Base-by-base conservation (phyloP, 306 rosid genomes). In the Rubus parviflorus region DNA sequence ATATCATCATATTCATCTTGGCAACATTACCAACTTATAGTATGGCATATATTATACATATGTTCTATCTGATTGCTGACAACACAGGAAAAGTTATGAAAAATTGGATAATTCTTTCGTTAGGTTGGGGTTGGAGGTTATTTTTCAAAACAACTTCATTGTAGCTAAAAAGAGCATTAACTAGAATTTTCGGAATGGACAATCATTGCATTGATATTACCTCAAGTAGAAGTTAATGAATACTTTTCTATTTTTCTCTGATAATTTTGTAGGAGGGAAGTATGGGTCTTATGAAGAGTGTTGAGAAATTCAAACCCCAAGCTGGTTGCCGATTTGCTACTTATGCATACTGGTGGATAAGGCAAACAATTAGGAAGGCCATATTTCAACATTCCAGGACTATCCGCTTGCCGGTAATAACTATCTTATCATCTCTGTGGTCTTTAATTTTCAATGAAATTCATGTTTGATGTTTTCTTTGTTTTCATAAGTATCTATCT, bases 321-420 rank as follows among this genome's bases (percentile, higher is more conserved):
- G 91, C 83, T 68, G 97, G 95, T 83, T 90, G 95, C 83, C 96
- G 97, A 56, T 90, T 92, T 80, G 86, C 86, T 71, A 85, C 90
- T 74, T 94, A 94, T 58, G 98, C 98, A 61, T 94, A 90, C 82
- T 94, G 91, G 90, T 93, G 98, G 97, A 89, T 93, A 79, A 90
- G 87, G 81, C 93, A 90, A 80, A 65, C 88, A 40, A 80, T 89
- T 64, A 86, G 93, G 86, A 91, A 89, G 82, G 93, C 98, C 25
- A 86, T 93, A 82, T 88, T 82, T 75, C 81, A 86, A 77, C 88
- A 91, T 87, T 91, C 98, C 43, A 81, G 95, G 90, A 88, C 93
- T 78, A 89, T 91, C 66, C 98, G 97, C 76, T 79, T 93, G 48
- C 95, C 98, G 81, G 97, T 91, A 89, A 80, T 58, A 66, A 73